These are phyloP conservation scores for Phytophthora constricta DNA, from an alignment of 352 stramenopile species.

Conservation along the genomic window DNA sequence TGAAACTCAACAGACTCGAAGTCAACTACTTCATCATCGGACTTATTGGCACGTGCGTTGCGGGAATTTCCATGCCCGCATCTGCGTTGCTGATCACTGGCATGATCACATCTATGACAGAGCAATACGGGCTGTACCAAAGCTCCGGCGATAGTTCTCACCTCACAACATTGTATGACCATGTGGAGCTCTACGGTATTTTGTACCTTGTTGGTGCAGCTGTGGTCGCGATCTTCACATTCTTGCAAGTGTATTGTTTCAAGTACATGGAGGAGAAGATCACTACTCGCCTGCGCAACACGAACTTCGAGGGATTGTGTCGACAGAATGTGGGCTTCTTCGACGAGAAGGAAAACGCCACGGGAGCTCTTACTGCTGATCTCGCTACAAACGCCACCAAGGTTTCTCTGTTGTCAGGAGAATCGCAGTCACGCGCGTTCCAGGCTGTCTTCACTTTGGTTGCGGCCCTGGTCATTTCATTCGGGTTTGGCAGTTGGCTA, in stretches of 20 bases:
- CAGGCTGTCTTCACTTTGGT: constrained; percentile 61
- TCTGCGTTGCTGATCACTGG: constrained; percentile 48
- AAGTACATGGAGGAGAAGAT: constrained; percentile 62
- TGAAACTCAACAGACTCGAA: constrained; percentile 13
- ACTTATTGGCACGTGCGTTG: constrained; percentile 23
- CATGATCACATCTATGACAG: constrained; percentile 56
- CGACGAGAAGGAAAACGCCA: constrained; percentile 68
- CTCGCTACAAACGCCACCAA: constrained; percentile 61
- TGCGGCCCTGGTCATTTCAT: constrained; percentile 64
- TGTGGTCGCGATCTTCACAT: constrained; percentile 40
- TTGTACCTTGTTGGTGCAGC: constrained; percentile 43
- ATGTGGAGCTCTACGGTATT: constrained; percentile 33
- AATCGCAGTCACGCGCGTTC: constrained; percentile 51
- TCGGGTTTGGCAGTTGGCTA: constrained; percentile 69
- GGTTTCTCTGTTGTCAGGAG: constrained; percentile 53
- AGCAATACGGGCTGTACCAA: constrained; percentile 50
- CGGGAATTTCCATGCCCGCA: constrained; percentile 41
- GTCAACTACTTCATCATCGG: constrained; percentile 30
- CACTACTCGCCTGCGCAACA: constrained; percentile 48
- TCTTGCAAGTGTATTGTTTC: constrained; percentile 52
- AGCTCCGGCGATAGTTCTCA: constrained; percentile 22
- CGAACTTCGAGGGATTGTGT: constrained; percentile 51
- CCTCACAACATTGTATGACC: constrained; percentile 45
- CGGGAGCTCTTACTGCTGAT: constrained; percentile 58
- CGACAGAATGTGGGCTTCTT: constrained; percentile 73